A percentile compares a stretch with the other conserved stretches of the same genome.
Conservation (phyloP, 192 early-diverging fungal genomes). For the Thoreauomyces humboldtii region DNA sequence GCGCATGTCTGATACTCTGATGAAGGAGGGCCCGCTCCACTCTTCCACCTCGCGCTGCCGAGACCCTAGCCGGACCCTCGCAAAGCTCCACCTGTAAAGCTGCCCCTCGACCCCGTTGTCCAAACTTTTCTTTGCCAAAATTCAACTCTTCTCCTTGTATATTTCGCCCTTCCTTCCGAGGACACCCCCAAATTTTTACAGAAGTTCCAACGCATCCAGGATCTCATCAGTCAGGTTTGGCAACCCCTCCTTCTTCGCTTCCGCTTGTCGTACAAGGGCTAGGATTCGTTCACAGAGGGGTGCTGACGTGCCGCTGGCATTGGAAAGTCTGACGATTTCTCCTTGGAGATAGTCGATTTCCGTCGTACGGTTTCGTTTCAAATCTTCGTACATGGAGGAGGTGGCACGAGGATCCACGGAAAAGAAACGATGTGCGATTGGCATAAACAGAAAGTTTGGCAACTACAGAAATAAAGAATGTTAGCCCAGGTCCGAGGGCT, state of each 20-base stretch:
- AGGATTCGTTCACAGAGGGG: conserved; percentile 37
- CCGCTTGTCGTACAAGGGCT: conserved; percentile 21
- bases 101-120: too few relatives aligned
- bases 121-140: too few relatives aligned
- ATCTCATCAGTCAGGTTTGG: conserved; percentile 33
- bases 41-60: too few relatives aligned
- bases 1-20: conserved; percentile 33
- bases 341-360: conserved; percentile 50
- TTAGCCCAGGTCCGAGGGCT: too few relatives aligned
- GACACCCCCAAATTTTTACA: too few relatives aligned
- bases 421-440: conserved; percentile 20
- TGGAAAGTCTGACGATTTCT: conserved; percentile 34
- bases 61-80: too few relatives aligned
- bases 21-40: too few relatives aligned
- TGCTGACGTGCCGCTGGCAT: conserved; percentile 23
- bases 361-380: conserved; percentile 31
- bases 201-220: conserved; percentile 23
- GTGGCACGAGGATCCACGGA: conserved; percentile 39
- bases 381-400: conserved; percentile 46
- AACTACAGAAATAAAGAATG: too few relatives aligned
- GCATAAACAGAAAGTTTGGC: conserved; percentile 35
- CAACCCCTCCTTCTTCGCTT: conserved; percentile 22
- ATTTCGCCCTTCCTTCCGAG: too few relatives aligned
- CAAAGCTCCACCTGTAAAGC: too few relatives aligned
- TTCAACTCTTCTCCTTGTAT: too few relatives aligned